These are phyloP conservation scores for Petrea volubilis DNA, from an alignment of 257 asterid genomes.

Conservation along the genomic window DNA sequence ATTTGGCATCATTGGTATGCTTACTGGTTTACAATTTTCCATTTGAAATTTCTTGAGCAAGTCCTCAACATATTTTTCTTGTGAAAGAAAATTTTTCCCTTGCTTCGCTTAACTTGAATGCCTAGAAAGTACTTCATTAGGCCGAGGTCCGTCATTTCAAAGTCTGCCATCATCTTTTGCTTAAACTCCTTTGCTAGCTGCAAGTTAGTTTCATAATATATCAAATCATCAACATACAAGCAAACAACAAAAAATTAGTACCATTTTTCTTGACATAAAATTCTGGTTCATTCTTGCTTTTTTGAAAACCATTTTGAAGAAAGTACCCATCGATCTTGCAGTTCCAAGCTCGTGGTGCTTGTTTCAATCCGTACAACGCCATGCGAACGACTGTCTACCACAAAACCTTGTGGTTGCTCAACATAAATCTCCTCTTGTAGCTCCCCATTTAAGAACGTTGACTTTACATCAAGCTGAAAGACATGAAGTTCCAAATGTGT, in stretches of 20 bases:
- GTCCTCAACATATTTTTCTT: background rate
- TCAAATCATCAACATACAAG: background rate
- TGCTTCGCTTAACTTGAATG: background rate
- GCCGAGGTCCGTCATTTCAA: background rate
- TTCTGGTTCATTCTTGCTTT: background rate
- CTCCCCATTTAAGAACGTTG: background rate
- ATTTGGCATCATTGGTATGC: too few species aligned
- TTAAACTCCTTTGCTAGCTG: background rate
- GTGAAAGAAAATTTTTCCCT: background rate
- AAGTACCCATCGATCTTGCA: background rate
- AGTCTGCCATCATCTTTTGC: background rate
- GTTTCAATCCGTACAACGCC: background rate
- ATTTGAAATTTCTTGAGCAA: too few species aligned
- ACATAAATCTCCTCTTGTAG: background rate
- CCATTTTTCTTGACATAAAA: background rate
- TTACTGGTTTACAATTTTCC: too few species aligned
- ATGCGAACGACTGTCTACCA: background rate
- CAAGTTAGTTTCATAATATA: background rate
- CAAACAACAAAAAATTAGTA: too few species aligned
- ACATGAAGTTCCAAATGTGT: background rate
- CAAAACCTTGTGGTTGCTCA: background rate
- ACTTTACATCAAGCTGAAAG: background rate
- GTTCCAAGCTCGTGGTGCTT: conserved; percentile 1
- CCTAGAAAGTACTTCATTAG: background rate
- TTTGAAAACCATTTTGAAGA: background rate